Evolutionary conservation across 345 rosid genomes (phyloP), one percentile per base, ranked within the genome.

Genomic region (Eucalyptus marginata): DNA sequence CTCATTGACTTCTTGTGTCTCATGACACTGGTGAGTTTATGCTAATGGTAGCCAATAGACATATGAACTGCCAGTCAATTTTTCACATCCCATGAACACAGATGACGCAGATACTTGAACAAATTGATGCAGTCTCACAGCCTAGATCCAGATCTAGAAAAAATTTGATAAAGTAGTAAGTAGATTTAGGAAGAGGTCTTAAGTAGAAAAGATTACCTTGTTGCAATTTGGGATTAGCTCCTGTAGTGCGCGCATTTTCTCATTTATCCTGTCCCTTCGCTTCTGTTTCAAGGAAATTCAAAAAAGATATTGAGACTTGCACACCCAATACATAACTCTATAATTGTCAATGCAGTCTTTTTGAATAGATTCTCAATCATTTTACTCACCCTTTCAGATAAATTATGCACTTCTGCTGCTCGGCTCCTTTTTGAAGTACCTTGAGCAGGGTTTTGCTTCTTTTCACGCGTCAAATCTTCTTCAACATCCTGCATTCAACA

Each of bases 171-270:
- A 59, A 31, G 47, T 36, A 14, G 22, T 4, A 49, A 49, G 50
- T 50, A 68, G 47, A 88, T 49, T 52, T 25, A 49, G 47, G 80
- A 68, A 68, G 83, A 50, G 31, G 71, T 44, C 86, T 44, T 49
- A 40, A 36, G 11, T 54, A 33, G 36, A 71, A 86, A 47, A 24
- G 54, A 46, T 83, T 86, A 97, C 99, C 96, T 96, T 96, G 87
- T 95, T 95, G 94, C 99, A 95, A 93, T 97, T 96, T 49, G 99
- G 99, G 87, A 96, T 95, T 88, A 96, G 98, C 93, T 96, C 99
- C 93, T 97, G 99, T 64, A 97, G 91, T 3, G 96, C 97, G 83
- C 96, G 97, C 99, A 97, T 96, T 94, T 97, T 97, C 93, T 95
- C 98, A 62, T 97, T 97, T 83, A 97, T 96, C 90, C 98, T 94